Conservation (phyloP, 1,284 basidiomycete genomes). For the Cryptococcus floricola region DNA sequence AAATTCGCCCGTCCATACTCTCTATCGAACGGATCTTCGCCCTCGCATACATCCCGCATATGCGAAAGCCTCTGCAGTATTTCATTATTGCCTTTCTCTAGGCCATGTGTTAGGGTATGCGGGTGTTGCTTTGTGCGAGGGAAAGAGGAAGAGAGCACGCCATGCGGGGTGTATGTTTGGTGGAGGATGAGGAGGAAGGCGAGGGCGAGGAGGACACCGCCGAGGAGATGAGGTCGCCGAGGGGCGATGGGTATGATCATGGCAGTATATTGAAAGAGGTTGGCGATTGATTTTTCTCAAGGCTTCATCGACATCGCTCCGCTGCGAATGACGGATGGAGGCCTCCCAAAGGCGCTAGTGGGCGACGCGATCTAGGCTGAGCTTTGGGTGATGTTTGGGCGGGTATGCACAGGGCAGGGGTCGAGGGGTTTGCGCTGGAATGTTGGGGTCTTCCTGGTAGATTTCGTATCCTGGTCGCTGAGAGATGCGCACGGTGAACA, state of each 20-base stretch:
- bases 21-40: slow-evolving; percentile 27
- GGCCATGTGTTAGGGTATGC: neutral
- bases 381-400: too few relatives aligned
- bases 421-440: too few relatives aligned
- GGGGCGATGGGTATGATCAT: slow-evolving; percentile 4
- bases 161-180: slow-evolving; percentile 3
- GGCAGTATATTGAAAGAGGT: too few relatives aligned
- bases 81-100: slow-evolving; percentile 8
- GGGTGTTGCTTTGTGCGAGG: neutral
- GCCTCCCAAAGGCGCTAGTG: too few relatives aligned
- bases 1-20: slow-evolving; percentile 41
- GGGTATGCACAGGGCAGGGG: too few relatives aligned
- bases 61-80: slow-evolving; percentile 14
- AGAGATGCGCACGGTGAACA: too few relatives aligned
- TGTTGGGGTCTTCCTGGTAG: too few relatives aligned
- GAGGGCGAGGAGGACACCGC: slow-evolving; percentile 8
- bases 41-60: slow-evolving; percentile 19
- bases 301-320: too few relatives aligned
- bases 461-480: too few relatives aligned
- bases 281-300: too few relatives aligned
- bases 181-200: slow-evolving; percentile 14
- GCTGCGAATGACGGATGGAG: too few relatives aligned
- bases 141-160: slow-evolving; percentile 4
- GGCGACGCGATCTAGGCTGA: too few relatives aligned
- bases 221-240: slow-evolving; percentile 13